Base-by-base conservation (phyloP, 2,329 filamentous ascomycete genomes). In the Fusarium aywerte region DNA sequence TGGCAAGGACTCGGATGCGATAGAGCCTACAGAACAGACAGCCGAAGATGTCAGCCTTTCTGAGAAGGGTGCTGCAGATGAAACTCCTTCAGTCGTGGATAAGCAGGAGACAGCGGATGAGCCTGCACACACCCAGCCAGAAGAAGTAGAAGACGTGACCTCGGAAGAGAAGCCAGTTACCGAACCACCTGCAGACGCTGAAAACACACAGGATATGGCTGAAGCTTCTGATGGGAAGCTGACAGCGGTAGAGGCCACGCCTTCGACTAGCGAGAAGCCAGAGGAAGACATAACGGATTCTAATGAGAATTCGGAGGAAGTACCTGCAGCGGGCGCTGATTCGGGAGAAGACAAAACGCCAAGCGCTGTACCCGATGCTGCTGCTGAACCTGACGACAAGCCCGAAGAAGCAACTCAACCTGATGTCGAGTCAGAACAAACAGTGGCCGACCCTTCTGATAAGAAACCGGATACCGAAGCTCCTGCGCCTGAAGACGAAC, bases 271-370 rank as follows among this genome's bases (percentile, higher is more conserved):
- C 25, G 38, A n/a, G 23, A 16, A 27, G 16, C 5, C 31, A 18
- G 59, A 45, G 21, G 45, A 55, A 25, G 52, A 59, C 11, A 32
- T 42, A 20, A n/a, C 16, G 31, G 21, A 33, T 33, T n/a, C 33
- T 16, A 58, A 50, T n/a, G 48, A 62, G 18, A 42, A 52, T 21
- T 48, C 52, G 13, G 49, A 64, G 23, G 58, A 62, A 49, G 40
- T 11, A n/a, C 29, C 13, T 42, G 18, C 16, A 33, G 31, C 16
- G 35, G 33, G 13, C 18, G 51, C 33, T 42, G 52, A 36, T 18
- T 23, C 21, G 8, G 31, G 31, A 23, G 52, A 64, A 27, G 35
- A 42, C 12, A 39, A 51, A 25, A 21, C 29, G 27, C 31, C 44
- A 42, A n/a, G 32, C 27, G 27, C 25, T 39, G 44, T 9, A 29